Evolutionary conservation across 2,329 filamentous ascomycete species (phyloP).

Genomic region (Dendryphion nanum): DNA sequence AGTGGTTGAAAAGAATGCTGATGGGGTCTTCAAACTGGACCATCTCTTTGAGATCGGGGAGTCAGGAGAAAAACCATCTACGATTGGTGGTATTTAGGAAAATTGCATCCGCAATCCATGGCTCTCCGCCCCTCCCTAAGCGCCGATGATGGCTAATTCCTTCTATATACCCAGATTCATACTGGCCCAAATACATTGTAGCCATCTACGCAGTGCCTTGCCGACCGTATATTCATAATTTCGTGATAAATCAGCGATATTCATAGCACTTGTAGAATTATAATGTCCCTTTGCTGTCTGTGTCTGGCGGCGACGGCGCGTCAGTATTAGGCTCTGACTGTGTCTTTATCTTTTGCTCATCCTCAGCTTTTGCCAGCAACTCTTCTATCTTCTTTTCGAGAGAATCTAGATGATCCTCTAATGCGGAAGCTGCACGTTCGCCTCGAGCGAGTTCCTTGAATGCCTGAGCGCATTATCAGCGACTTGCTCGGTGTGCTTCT

Average conservation of each 20-base stretch:
- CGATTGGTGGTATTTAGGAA: conserved; percentile 30
- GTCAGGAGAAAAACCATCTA: conserved; percentile 27
- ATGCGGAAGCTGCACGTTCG: conserved; percentile 54
- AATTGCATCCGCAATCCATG: not conserved
- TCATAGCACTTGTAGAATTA: too few relatives aligned
- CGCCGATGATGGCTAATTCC: too few relatives aligned
- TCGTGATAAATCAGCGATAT: too few relatives aligned
- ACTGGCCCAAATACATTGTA: too few relatives aligned
- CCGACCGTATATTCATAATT: too few relatives aligned
- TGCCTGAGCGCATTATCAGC: conserved; percentile 39
- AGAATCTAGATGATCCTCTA: conserved; percentile 54
- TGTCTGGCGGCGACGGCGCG: too few relatives aligned
- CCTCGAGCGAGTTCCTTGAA: conserved; percentile 54
- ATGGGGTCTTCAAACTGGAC: conserved; percentile 66
- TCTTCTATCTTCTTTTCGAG: conserved; percentile 58
- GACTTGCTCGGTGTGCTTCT: not conserved
- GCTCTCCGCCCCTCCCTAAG: too few relatives aligned
- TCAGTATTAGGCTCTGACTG: too few relatives aligned
- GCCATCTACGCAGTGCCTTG: too few relatives aligned
- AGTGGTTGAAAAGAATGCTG: conserved; percentile 71
- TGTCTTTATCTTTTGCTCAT: conserved; percentile 30
- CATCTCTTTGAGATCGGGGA: conserved; percentile 37
- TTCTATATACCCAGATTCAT: too few relatives aligned
- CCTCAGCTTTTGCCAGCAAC: conserved; percentile 49
- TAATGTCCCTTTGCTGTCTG: too few relatives aligned